phyloP scores from a whole-genome alignment of 768 basidiomycete genomes.

The Suillus luteus region DNA sequence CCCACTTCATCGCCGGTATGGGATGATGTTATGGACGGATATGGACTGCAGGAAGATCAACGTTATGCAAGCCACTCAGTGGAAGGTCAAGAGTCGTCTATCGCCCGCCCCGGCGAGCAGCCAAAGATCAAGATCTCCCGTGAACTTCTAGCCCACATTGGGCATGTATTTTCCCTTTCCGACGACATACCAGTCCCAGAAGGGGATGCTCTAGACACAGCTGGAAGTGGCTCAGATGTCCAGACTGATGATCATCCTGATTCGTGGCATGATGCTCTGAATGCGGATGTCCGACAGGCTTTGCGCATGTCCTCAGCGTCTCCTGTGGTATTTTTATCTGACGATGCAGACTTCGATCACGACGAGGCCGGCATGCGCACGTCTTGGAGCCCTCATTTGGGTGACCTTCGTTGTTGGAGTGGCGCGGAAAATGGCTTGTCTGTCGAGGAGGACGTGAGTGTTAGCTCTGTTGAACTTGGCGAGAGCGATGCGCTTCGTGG shows the following conservation, averaged over 20 bases:
- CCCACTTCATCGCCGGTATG: background rate
- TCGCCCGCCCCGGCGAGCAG: background rate
- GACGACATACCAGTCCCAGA: background rate
- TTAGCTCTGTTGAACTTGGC: background rate
- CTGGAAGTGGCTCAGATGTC: background rate
- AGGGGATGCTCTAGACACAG: conserved; percentile 3
- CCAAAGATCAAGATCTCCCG: background rate
- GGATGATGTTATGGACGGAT: background rate
- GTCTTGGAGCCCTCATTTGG: background rate
- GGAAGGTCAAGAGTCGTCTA: background rate
- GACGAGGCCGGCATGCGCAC: background rate
- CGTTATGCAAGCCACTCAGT: background rate
- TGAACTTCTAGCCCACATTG: conserved; percentile 8
- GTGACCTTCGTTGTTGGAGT: background rate
- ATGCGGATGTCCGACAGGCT: conserved; percentile 7
- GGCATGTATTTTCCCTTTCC: conserved; percentile 8
- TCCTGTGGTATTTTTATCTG: background rate
- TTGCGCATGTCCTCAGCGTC: conserved; percentile 2
- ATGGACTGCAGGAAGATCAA: background rate
- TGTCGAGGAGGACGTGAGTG: background rate
- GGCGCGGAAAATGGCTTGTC: background rate
- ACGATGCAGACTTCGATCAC: background rate
- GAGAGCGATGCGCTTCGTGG: background rate
- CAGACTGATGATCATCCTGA: background rate
- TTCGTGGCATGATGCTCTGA: conserved; percentile 3